Base-by-base conservation (phyloP, 1,284 basidiomycete genomes). In the Ustilago xerochloae region DNA sequence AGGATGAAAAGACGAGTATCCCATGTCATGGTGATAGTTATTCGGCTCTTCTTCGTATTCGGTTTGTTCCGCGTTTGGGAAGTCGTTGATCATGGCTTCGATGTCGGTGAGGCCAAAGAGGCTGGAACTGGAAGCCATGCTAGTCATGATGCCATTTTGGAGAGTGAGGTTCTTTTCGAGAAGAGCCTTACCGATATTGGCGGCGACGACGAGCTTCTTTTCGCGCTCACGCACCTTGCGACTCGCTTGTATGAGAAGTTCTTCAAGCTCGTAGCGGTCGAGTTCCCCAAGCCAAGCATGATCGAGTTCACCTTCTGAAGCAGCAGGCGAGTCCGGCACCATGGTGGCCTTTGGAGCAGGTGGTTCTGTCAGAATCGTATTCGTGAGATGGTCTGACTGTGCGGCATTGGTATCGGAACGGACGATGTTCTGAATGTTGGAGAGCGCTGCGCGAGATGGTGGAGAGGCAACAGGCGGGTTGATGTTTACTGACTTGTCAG, bases 151-250 rank as follows among this genome's bases (percentile, higher is more conserved):
- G 22, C 67, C 75, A 38, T 71, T 76, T 3, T 75, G 60, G 6
- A 81, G 69, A 9, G 68, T 71, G 3, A 77, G 61, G 28, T 81
- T 80, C 69, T 81, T 81, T 28, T 81, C 76, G n/a, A 81, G 57
- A 18, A 81, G 66, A 2, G 78, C 77, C 39, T 80, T 73, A 47
- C 80, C 80, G 26, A 81, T 80, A 38, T 74, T 74, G 28, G 80
- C 80, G 9, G 80, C 78, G 24, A 81, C 67, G 29, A 75, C 70
- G 28, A 81, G 66, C 46, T 80, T 79, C 16, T 72, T 52, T 39
- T 81, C 80, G 13, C 80, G 57, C 36, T 78, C 78, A 24, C 67
- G 72, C 49, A 81, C 77, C 39, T 79, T 73, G n/a, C 64, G 70
- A 51, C 71, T 67, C 0, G 80, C 78, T 33, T 80, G 53, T 49